phyloP scores from a whole-genome alignment of 2,329 filamentous ascomycete genomes.

The Penicillium sp. region DNA sequence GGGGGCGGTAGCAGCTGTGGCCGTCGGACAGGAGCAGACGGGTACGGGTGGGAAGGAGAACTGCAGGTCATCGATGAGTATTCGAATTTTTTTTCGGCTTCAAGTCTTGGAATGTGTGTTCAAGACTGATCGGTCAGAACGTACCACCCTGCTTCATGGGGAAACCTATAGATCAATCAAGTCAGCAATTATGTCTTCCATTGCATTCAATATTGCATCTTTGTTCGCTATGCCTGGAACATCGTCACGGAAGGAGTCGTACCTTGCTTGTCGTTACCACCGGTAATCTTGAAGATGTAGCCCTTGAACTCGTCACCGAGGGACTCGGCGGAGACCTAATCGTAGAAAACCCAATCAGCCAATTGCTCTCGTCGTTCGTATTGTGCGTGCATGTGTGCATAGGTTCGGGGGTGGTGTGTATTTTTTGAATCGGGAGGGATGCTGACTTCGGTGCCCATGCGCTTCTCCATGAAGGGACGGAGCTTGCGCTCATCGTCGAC shows the following conservation, averaged over 20 bases:
- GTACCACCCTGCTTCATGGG: conserved; percentile 97
- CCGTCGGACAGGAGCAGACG: conserved; percentile 90
- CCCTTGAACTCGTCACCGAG: conserved; percentile 99
- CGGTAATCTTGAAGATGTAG: conserved; percentile 99
- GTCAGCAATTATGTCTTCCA: conserved; percentile 24
- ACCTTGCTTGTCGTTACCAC: conserved; percentile 99
- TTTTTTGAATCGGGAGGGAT: conserved; percentile 20
- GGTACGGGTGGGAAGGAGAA: conserved; percentile 93
- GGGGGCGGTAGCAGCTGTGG: conserved; percentile 97
- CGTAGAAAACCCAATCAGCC: conserved; percentile 30
- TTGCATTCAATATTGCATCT: not conserved
- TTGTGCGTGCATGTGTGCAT: conserved; percentile 7
- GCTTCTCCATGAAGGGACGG: conserved; percentile 97
- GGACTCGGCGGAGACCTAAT: conserved; percentile 80
- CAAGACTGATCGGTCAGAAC: conserved; percentile 25
- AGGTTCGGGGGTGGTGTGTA: conserved; percentile 5
- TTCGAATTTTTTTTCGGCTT: conserved; percentile 8
- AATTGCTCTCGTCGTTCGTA: conserved; percentile 19
- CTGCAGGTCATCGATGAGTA: conserved; percentile 43
- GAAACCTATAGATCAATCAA: conserved; percentile 56
- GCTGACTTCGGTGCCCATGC: conserved; percentile 59
- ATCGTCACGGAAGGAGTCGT: conserved; percentile 18
- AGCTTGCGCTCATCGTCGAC: conserved; percentile 99
- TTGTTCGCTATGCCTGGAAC: not conserved
- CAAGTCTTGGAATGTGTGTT: conserved; percentile 19